phyloP scores from a whole-genome alignment of 2,329 filamentous ascomycete species.

The Lecanicillium sp. region DNA sequence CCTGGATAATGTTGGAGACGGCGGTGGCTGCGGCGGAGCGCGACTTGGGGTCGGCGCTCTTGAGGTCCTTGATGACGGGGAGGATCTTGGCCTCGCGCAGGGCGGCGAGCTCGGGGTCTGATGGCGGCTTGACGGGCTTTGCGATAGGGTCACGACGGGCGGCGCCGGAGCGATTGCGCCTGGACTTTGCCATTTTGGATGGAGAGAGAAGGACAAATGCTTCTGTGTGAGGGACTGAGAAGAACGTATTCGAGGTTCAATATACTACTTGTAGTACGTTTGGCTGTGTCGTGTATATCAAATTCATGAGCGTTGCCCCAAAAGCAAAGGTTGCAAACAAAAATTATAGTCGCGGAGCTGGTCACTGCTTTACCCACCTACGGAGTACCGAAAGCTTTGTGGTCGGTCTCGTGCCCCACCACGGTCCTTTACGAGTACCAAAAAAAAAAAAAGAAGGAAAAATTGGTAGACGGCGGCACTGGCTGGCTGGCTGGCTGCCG shows the following conservation, averaged over 20 bases:
- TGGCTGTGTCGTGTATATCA: too few relatives aligned
- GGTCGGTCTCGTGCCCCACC: slow-evolving; percentile 12
- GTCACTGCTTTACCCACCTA: too few relatives aligned
- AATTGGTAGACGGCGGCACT: too few relatives aligned
- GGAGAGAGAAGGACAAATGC: too few relatives aligned
- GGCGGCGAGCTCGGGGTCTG: slow-evolving; percentile 56
- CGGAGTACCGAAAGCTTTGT: too few relatives aligned
- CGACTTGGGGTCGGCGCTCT: slow-evolving; percentile 50
- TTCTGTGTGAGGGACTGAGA: too few relatives aligned
- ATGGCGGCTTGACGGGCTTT: slow-evolving; percentile 51
- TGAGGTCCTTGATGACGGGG: slow-evolving; percentile 53
- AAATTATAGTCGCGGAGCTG: too few relatives aligned
- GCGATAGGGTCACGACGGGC: slow-evolving; percentile 45
- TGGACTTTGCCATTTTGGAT: slow-evolving; percentile 49
- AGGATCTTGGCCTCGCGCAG: slow-evolving; percentile 57
- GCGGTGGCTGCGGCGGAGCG: slow-evolving; percentile 51
- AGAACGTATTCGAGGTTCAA: too few relatives aligned
- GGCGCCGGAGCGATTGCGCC: slow-evolving; percentile 42
- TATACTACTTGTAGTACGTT: too few relatives aligned
- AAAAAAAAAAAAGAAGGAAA: slow-evolving; percentile 3
- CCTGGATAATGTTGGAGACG: slow-evolving; percentile 54
- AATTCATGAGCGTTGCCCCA: too few relatives aligned
- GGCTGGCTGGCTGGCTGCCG: too few relatives aligned
- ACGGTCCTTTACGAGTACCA: too few relatives aligned
- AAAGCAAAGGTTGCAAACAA: slow-evolving; percentile 5